phyloP scores from a whole-genome alignment of 129 eudicot species.

The Pseudognaphalium luteoalbum region DNA sequence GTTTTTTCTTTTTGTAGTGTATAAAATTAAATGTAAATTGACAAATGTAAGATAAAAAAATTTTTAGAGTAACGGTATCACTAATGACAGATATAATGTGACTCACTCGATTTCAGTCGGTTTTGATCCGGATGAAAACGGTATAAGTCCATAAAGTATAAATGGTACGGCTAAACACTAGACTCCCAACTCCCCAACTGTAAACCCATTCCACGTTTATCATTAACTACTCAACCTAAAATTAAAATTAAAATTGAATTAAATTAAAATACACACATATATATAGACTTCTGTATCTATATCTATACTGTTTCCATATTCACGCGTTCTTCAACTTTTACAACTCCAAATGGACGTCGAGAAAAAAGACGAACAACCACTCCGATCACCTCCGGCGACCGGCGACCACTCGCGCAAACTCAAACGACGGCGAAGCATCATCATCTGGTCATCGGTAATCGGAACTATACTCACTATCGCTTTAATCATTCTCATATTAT shows the following conservation, averaged over 20 bases:
- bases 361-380: slow-evolving; percentile 38
- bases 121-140: no score
- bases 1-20: no score
- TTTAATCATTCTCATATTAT: slow-evolving; percentile 24
- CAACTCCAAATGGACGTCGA: slow-evolving; percentile 26
- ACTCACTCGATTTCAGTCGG: no score
- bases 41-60: no score
- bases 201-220: not conserved
- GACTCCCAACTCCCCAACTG: not conserved
- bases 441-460: slow-evolving; percentile 26
- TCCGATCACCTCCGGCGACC: slow-evolving; percentile 13
- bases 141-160: no score
- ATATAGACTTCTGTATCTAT: not conserved
- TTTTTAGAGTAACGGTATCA: no score
- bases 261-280: no score
- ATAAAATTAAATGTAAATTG: no score
- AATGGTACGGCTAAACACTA: no score
- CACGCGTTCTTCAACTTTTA: not conserved
- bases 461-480: slow-evolving; percentile 9
- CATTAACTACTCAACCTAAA: not conserved
- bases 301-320: not conserved
- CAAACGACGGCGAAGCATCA: slow-evolving; percentile 31
- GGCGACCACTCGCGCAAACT: slow-evolving; percentile 17
- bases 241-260: no score
- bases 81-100: no score